phyloP scores from a whole-genome alignment of 2,329 filamentous ascomycete genomes.

The Curvularia eragrostidis region DNA sequence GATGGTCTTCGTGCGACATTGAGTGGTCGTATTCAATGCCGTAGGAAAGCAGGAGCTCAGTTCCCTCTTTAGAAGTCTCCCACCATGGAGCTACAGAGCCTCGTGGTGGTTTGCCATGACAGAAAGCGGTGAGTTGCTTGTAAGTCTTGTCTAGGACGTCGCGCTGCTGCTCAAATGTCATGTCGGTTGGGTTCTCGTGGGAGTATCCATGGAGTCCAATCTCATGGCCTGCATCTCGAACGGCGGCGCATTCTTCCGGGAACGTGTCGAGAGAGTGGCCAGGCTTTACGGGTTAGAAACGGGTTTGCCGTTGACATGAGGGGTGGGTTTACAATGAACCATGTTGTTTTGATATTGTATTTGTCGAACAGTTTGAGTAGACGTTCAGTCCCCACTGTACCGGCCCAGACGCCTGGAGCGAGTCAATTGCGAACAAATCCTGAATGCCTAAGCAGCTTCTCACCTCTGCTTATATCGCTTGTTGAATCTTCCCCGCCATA shows the following conservation, averaged over 20 bases:
- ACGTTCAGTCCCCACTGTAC: neutral
- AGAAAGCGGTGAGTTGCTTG: neutral
- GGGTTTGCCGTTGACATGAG: neutral
- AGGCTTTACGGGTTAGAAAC: neutral
- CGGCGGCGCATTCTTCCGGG: neutral
- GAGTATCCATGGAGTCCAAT: neutral
- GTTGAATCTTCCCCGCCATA: neutral
- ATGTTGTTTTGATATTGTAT: neutral
- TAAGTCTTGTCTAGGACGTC: neutral
- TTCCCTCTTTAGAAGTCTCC: neutral
- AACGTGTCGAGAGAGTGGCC: neutral
- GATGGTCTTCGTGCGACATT: constrained; percentile 70
- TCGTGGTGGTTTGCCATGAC: neutral
- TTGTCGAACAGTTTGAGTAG: neutral
- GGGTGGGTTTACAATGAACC: neutral
- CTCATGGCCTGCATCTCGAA: neutral
- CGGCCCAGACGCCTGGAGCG: neutral
- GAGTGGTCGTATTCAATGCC: constrained; percentile 74
- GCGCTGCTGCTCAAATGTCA: neutral
- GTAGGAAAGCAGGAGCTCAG: constrained; percentile 61
- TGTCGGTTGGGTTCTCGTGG: neutral
- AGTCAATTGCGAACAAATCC: neutral
- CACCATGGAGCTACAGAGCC: neutral
- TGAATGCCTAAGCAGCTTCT: neutral
- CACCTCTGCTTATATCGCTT: neutral